Evolutionary conservation across 2,329 filamentous ascomycete genomes (phyloP).

Genomic region (Cladorrhinum sp.): DNA sequence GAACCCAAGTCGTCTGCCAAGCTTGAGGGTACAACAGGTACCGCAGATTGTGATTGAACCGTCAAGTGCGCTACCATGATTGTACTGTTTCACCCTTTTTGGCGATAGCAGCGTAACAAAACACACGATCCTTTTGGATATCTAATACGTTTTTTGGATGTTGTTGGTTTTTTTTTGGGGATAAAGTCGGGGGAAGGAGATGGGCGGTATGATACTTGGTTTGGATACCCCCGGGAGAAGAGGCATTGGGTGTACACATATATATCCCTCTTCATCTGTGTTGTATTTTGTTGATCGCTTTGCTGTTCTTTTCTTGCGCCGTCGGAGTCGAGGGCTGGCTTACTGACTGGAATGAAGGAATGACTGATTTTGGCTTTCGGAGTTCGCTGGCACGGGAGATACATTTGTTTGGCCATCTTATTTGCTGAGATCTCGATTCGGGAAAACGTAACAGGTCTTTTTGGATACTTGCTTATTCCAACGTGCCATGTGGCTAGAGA

Average conservation of each 20-base stretch:
- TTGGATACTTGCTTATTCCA: too few species aligned
- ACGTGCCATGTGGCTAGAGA: too few species aligned
- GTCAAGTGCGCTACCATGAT: constrained; percentile 39
- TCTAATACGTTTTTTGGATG: not conserved
- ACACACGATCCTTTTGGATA: not conserved
- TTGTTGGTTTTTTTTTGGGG: not conserved
- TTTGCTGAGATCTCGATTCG: too few species aligned
- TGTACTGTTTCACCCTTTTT: not conserved
- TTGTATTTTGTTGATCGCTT: not conserved
- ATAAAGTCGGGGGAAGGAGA: not conserved
- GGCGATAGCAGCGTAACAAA: not conserved
- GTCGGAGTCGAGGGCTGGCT: not conserved
- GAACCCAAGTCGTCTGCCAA: constrained; percentile 43
- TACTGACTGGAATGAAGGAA: too few species aligned
- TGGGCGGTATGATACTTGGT: too few species aligned
- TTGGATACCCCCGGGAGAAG: not conserved
- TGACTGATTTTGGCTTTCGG: too few species aligned
- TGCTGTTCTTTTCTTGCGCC: not conserved
- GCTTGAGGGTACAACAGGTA: constrained; percentile 46
- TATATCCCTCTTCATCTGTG: not conserved
- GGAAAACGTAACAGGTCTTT: too few species aligned
- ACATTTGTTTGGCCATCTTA: too few species aligned
- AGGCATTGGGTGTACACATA: not conserved
- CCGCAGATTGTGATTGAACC: constrained; percentile 60
- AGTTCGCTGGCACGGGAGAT: too few species aligned